These are phyloP conservation scores for Mesembryanthemum crystallinum DNA, from an alignment of 148 eudicot species.

Conservation along the genomic window DNA sequence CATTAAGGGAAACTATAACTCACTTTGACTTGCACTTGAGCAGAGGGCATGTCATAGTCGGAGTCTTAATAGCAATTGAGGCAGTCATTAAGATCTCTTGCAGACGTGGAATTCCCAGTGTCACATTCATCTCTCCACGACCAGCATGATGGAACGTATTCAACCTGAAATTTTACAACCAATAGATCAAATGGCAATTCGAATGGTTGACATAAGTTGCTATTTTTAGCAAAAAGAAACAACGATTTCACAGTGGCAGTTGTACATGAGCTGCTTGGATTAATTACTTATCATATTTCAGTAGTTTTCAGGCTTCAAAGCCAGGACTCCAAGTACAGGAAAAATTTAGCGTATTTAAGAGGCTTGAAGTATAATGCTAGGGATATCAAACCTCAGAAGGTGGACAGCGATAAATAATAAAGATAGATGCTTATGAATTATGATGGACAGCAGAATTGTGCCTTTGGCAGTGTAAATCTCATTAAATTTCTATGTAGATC, in stretches of 20 bases:
- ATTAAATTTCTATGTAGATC: too few species aligned
- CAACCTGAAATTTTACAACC: constrained; percentile 46
- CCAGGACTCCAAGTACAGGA: neutral
- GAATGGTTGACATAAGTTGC: neutral
- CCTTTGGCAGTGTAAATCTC: neutral
- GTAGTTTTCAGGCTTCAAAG: neutral
- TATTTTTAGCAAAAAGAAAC: neutral
- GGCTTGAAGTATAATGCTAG: neutral
- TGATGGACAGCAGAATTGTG: neutral
- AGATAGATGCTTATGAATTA: neutral
- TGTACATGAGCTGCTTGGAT: neutral
- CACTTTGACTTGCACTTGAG: constrained; percentile 53
- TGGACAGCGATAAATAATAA: neutral
- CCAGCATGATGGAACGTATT: constrained; percentile 99
- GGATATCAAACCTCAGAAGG: neutral
- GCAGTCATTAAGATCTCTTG: constrained; percentile 98
- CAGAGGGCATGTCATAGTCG: constrained; percentile 95
- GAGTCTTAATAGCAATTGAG: constrained; percentile 67
- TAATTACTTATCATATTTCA: neutral
- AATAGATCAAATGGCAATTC: neutral
- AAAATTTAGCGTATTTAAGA: too few species aligned
- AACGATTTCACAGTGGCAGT: neutral
- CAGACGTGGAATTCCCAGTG: constrained; percentile 96
- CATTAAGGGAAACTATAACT: constrained; percentile 28
- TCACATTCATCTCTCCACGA: constrained; percentile 98